phyloP scores from a whole-genome alignment of 1,284 basidiomycete species.

The Chalciporus sp. region DNA sequence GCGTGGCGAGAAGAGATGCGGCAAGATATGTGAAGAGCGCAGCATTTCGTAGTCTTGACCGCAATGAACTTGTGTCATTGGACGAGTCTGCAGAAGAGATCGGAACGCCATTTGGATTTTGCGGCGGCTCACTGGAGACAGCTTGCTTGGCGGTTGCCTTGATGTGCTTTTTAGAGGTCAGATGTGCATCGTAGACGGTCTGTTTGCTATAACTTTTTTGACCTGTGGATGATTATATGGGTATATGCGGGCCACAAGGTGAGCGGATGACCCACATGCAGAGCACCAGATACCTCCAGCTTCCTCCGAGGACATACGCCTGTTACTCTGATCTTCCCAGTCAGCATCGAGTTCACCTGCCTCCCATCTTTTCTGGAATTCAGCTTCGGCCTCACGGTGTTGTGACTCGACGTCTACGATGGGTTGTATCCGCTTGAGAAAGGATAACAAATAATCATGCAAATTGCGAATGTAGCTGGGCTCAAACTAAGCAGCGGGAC shows the following conservation, averaged over 20 bases:
- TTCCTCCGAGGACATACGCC: constrained; percentile 43
- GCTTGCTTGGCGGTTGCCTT: constrained; percentile 83
- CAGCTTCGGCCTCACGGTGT: constrained; percentile 62
- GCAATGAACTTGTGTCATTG: constrained; percentile 42
- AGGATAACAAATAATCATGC: constrained; percentile 84
- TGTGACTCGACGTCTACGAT: constrained; percentile 79
- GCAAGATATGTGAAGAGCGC: constrained; percentile 77
- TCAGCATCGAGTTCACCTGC: constrained; percentile 66
- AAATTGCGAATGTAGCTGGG: constrained; percentile 81
- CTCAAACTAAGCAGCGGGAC: constrained; percentile 12
- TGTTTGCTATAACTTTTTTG: constrained; percentile 95
- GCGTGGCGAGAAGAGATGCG: constrained; percentile 64
- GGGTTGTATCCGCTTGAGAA: constrained; percentile 86
- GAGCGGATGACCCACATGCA: constrained; percentile 70
- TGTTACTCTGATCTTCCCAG: constrained; percentile 69
- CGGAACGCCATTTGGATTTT: constrained; percentile 64
- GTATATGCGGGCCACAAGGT: constrained; percentile 3
- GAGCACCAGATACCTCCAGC: constrained; percentile 89
- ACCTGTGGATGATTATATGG: constrained; percentile 50
- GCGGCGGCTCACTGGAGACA: constrained; percentile 50
- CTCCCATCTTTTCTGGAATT: constrained; percentile 85
- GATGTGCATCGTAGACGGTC: constrained; percentile 96
- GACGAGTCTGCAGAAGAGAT: constrained; percentile 25
- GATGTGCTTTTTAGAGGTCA: constrained; percentile 93
- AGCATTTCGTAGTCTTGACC: constrained; percentile 65